phyloP scores from a whole-genome alignment of 2,329 filamentous ascomycete species.

The Xylaria sp. region DNA sequence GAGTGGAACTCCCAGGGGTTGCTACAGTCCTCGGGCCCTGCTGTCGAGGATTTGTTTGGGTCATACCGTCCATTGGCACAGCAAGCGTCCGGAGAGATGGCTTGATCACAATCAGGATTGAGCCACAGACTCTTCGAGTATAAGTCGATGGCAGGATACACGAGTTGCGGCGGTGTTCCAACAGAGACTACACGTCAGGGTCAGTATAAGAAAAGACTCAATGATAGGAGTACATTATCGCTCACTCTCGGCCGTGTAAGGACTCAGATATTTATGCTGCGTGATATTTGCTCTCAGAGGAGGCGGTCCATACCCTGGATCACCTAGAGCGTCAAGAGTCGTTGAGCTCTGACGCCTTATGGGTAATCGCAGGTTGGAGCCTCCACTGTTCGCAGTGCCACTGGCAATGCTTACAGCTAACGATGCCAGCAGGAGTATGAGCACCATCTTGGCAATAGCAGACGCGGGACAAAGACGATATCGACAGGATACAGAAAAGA shows the following conservation, averaged over 20 bases:
- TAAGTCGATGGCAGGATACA: constrained; percentile 18
- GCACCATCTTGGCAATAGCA: constrained; percentile 6
- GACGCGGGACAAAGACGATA: background rate
- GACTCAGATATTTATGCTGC: constrained; percentile 17
- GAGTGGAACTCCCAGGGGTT: constrained; percentile 10
- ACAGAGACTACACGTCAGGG: constrained; percentile 10
- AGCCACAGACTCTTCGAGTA: constrained; percentile 20
- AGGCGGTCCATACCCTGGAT: constrained; percentile 9
- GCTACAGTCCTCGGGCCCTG: constrained; percentile 3
- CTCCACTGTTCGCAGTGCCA: constrained; percentile 3
- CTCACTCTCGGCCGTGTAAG: constrained; percentile 20
- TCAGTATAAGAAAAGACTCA: constrained; percentile 1
- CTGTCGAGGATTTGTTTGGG: constrained; percentile 12
- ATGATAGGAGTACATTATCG: background rate
- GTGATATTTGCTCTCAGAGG: constrained; percentile 14
- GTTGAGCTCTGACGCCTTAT: constrained; percentile 3
- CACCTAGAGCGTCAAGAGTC: constrained; percentile 5
- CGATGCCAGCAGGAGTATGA: constrained; percentile 7
- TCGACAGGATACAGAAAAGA: background rate
- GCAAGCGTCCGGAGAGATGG: constrained; percentile 9
- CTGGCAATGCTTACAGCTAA: constrained; percentile 8
- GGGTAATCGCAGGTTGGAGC: constrained; percentile 11
- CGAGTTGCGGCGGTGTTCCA: constrained; percentile 16
- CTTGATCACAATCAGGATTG: constrained; percentile 16
- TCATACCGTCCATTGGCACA: constrained; percentile 16